phyloP scores from a whole-genome alignment of 352 stramenopile genomes.

The Phytophthora agathidicida region DNA sequence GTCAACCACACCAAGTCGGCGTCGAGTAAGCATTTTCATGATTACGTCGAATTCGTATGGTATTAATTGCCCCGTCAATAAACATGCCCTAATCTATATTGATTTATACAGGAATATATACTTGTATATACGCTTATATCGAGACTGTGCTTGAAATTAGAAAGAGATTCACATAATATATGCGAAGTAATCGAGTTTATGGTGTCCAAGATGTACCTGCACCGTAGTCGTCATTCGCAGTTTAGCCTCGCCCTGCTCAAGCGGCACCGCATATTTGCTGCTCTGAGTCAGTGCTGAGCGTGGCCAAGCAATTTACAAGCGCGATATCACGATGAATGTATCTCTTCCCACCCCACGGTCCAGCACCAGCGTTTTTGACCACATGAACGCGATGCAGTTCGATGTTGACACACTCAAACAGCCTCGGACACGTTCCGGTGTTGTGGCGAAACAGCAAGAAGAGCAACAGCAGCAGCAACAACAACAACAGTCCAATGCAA shows the following conservation, averaged over 20 bases:
- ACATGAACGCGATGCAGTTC: slow-evolving; percentile 8
- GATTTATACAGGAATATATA: too few relatives aligned
- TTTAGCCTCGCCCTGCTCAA: slow-evolving; percentile 2
- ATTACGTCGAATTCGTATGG: too few relatives aligned
- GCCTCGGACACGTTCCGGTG: background rate
- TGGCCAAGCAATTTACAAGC: background rate
- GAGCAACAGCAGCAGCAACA: background rate
- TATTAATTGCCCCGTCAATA: too few relatives aligned
- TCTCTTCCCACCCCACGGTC: background rate
- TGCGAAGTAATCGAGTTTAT: too few relatives aligned
- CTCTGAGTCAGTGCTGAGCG: too few relatives aligned
- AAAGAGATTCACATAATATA: too few relatives aligned
- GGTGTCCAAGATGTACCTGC: too few relatives aligned
- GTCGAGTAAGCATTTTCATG: too few relatives aligned
- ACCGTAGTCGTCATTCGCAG: slow-evolving; percentile 6
- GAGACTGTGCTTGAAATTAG: too few relatives aligned
- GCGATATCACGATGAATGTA: slow-evolving; percentile 12
- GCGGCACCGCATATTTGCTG: background rate
- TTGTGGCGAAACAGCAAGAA: background rate
- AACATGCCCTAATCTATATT: too few relatives aligned
- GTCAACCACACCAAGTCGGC: too few relatives aligned
- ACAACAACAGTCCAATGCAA: background rate
- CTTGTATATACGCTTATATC: too few relatives aligned
- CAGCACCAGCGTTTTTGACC: slow-evolving; percentile 3
- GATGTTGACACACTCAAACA: background rate